phyloP scores from a whole-genome alignment of 768 basidiomycete species.

The Tricholoma furcatifolium region DNA sequence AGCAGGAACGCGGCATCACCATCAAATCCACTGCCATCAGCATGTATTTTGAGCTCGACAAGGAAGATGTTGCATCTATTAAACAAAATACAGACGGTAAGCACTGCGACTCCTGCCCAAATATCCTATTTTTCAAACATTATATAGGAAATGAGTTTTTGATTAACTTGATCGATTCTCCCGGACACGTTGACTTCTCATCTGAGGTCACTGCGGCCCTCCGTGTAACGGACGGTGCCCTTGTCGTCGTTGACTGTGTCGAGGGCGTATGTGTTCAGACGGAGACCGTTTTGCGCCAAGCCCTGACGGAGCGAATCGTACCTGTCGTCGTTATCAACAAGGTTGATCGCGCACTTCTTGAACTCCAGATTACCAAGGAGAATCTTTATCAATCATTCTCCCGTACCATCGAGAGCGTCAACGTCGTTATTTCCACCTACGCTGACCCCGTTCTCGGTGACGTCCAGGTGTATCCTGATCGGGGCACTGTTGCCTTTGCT shows the following conservation, averaged over 20 bases:
- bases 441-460: slow-evolving; percentile 93
- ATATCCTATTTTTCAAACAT: no score
- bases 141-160: slow-evolving; percentile 85
- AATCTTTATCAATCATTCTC: slow-evolving; percentile 96
- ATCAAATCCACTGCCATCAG: slow-evolving; percentile 99
- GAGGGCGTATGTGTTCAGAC: slow-evolving; percentile 99
- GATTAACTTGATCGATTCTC: slow-evolving; percentile 89
- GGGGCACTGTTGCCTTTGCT: slow-evolving; percentile 97
- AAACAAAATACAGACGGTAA: slow-evolving; percentile 94
- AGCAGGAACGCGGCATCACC: slow-evolving; percentile 99
- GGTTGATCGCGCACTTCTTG: slow-evolving; percentile 98
- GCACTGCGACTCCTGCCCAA: no score
- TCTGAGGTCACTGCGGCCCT: slow-evolving; percentile 99
- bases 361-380: slow-evolving; percentile 97
- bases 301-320: slow-evolving; percentile 97
- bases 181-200: slow-evolving; percentile 99
- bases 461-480: slow-evolving; percentile 97
- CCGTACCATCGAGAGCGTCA: slow-evolving; percentile 96
- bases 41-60: slow-evolving; percentile 96
- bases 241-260: slow-evolving; percentile 99
- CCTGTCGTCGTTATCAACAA: slow-evolving; percentile 99
- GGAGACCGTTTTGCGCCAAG: slow-evolving; percentile 97
- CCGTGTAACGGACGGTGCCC: slow-evolving; percentile 99
- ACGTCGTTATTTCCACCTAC: slow-evolving; percentile 98
- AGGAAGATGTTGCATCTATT: slow-evolving; percentile 83